Conservation (phyloP, 805 yeast species). For the Starmera amethionina region DNA sequence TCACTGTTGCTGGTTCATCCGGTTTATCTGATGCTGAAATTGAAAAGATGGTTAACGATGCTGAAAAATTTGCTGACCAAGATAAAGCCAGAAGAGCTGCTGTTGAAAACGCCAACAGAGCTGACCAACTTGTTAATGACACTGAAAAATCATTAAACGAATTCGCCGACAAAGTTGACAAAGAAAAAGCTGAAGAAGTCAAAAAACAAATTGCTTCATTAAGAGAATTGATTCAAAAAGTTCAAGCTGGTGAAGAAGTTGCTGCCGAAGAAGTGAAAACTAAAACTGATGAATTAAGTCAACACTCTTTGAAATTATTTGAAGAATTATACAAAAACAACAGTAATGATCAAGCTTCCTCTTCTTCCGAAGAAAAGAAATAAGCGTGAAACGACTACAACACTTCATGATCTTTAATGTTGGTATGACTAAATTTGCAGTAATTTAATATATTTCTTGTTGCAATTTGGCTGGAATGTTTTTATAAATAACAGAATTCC, state of each 20-base stretch:
- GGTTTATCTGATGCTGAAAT: slow-evolving; percentile 57
- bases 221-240: slow-evolving; percentile 68
- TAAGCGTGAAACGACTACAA: too few relatives aligned
- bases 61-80: slow-evolving; percentile 45
- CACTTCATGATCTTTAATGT: too few relatives aligned
- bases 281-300: slow-evolving; percentile 71
- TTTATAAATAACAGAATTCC: too few relatives aligned
- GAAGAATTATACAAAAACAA: slow-evolving; percentile 31
- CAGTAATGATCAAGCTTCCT: not conserved
- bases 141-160: slow-evolving; percentile 78
- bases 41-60: slow-evolving; percentile 49
- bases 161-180: slow-evolving; percentile 57
- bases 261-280: slow-evolving; percentile 56
- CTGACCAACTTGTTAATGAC: slow-evolving; percentile 73
- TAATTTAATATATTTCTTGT: too few relatives aligned
- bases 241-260: slow-evolving; percentile 52
- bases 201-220: slow-evolving; percentile 32
- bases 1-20: slow-evolving; percentile 51
- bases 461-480: too few relatives aligned
- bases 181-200: slow-evolving; percentile 43
- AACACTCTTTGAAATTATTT: slow-evolving; percentile 67
- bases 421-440: too few relatives aligned
- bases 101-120: slow-evolving; percentile 75
- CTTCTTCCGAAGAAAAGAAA: too few relatives aligned
- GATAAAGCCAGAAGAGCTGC: slow-evolving; percentile 50